Conservation (phyloP, 345 rosid genomes). For the Gossypium mustelinum region DNA sequence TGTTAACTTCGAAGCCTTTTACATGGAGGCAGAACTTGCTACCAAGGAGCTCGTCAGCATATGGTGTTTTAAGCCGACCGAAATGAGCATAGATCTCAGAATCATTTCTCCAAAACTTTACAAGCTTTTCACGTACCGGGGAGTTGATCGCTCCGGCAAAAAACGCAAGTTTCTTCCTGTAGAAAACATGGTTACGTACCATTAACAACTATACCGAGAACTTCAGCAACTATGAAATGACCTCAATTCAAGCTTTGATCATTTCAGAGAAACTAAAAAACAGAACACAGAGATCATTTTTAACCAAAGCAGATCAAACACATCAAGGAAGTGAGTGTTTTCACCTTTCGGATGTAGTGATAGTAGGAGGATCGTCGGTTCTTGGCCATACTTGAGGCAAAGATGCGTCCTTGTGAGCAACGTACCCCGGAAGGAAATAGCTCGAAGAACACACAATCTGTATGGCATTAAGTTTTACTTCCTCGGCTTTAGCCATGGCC, state of each 20-base stretch:
- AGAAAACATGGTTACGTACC: background rate
- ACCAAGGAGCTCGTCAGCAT: conserved; percentile 41
- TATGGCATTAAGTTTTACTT: conserved; percentile 46
- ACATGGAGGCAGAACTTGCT: conserved; percentile 68
- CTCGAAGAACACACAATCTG: conserved; percentile 62
- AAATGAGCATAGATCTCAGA: conserved; percentile 41
- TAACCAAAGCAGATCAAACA: background rate
- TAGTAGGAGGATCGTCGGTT: conserved; percentile 40
- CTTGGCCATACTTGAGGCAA: conserved; percentile 70
- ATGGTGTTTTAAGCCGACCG: conserved; percentile 51
- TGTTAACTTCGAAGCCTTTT: conserved; percentile 65
- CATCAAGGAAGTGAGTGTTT: too few relatives aligned
- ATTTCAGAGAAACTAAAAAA: background rate
- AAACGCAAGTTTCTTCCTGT: conserved; percentile 56
- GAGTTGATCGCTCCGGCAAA: conserved; percentile 60
- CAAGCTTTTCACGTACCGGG: conserved; percentile 50
- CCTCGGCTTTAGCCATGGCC: conserved; percentile 39
- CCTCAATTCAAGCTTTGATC: background rate
- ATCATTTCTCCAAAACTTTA: conserved; percentile 48
- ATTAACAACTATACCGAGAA: background rate
- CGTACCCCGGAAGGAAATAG: conserved; percentile 40
- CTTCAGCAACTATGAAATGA: background rate
- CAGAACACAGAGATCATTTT: background rate
- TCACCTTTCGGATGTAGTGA: conserved; percentile 46
- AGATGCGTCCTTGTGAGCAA: conserved; percentile 53